These are phyloP conservation scores for Ilex asprella DNA, from an alignment of 257 asterid genomes.

Conservation along the genomic window DNA sequence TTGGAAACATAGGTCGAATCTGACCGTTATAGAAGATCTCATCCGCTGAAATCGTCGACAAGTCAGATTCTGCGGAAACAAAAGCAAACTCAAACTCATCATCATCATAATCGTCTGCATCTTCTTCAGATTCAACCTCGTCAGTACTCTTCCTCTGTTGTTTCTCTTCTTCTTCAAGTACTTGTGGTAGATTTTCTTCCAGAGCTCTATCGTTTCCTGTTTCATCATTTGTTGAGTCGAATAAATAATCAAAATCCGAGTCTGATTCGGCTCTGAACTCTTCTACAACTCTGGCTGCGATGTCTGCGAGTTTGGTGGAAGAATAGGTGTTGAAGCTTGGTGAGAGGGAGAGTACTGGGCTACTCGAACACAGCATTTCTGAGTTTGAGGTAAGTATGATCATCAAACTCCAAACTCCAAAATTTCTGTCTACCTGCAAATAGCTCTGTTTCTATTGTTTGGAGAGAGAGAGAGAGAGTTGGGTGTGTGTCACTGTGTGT, in stretches of 20 bases:
- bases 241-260: too few species aligned
- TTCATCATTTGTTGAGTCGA: not conserved
- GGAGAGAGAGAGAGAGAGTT: too few species aligned
- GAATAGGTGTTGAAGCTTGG: conserved; percentile 5
- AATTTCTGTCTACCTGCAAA: too few species aligned
- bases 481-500: too few species aligned
- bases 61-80: not conserved
- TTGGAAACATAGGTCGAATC: conserved; percentile 60
- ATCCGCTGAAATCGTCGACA: conserved; percentile 13
- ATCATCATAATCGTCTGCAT: conserved; percentile 17
- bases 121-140: not conserved
- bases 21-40: conserved; percentile 65
- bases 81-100: conserved; percentile 41
- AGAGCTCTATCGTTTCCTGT: not conserved
- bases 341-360: not conserved
- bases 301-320: conserved; percentile 5
- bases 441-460: too few species aligned
- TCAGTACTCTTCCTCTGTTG: not conserved
- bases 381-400: too few species aligned
- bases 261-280: conserved; percentile 6
- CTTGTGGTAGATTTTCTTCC: not conserved
- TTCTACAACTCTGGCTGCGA: conserved; percentile 9
- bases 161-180: conserved; percentile 6
- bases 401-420: too few species aligned
- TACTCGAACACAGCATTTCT: too few species aligned